Evolutionary conservation across 345 rosid genomes (phyloP).

Genomic region (Stellera chamaejasme): DNA sequence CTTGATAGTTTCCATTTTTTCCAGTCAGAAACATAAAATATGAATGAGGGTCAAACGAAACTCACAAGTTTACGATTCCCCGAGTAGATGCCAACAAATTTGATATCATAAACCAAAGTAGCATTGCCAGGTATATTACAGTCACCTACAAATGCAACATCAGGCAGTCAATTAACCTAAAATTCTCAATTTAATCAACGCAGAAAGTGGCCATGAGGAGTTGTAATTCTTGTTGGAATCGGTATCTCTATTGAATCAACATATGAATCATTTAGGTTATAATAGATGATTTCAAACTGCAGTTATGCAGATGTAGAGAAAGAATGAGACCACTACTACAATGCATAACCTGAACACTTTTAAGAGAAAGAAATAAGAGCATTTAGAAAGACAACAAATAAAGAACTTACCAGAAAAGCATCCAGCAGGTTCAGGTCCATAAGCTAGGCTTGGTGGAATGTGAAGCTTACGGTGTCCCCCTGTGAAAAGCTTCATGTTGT

Average conservation of each 20-base stretch:
- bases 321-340: no score
- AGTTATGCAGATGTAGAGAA: no score
- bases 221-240: background rate
- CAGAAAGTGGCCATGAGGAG: background rate
- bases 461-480: constrained; percentile 85
- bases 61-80: constrained; percentile 50
- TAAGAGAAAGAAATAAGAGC: background rate
- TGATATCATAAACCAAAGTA: constrained; percentile 78
- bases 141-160: constrained; percentile 48
- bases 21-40: background rate
- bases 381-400: background rate
- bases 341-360: background rate
- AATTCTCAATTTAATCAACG: no score
- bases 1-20: background rate
- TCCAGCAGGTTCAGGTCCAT: constrained; percentile 98
- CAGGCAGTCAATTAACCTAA: constrained; percentile 1
- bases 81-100: constrained; percentile 59
- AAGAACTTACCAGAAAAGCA: constrained; percentile 68
- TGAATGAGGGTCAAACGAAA: background rate
- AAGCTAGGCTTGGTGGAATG: constrained; percentile 85
- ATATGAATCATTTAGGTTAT: no score
- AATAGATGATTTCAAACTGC: no score
- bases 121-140: constrained; percentile 96
- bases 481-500: constrained; percentile 6
- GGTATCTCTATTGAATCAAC: no score